These are phyloP conservation scores for Fraxinus cuspidata DNA, from an alignment of 257 asterid species.

Conservation along the genomic window DNA sequence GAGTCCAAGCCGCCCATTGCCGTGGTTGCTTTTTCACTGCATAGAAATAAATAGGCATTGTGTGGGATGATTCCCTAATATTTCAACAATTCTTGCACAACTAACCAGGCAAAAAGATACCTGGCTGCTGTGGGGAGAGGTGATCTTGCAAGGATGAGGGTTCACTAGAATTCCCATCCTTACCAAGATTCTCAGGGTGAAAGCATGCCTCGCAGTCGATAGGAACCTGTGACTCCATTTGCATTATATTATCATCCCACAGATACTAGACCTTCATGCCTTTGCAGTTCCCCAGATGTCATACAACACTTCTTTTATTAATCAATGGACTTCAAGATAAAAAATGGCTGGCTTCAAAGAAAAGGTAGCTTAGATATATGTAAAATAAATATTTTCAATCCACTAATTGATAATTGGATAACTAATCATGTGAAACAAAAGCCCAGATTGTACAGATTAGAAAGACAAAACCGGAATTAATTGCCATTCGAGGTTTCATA, in stretches of 20 bases:
- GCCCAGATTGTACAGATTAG: slow-evolving; percentile 2
- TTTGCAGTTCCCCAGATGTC: slow-evolving; percentile 25
- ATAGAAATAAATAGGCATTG: slow-evolving; percentile 24
- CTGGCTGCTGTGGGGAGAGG: slow-evolving; percentile 52
- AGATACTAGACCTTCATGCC: slow-evolving; percentile 30
- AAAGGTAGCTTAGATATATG: slow-evolving; percentile 4
- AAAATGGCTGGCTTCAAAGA: slow-evolving; percentile 29
- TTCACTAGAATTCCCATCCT: slow-evolving; percentile 52
- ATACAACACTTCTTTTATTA: slow-evolving; percentile 19
- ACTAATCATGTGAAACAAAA: neutral
- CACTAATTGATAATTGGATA: neutral
- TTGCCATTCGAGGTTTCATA: slow-evolving; percentile 18
- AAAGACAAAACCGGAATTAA: slow-evolving; percentile 14
- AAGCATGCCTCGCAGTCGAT: slow-evolving; percentile 46
- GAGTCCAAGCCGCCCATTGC: slow-evolving; percentile 99
- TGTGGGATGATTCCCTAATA: slow-evolving; percentile 17
- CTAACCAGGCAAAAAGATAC: slow-evolving; percentile 36
- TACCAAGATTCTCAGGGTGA: slow-evolving; percentile 45
- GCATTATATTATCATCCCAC: slow-evolving; percentile 35
- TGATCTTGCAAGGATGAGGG: slow-evolving; percentile 51
- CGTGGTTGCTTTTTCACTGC: slow-evolving; percentile 83
- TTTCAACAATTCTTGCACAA: slow-evolving; percentile 13
- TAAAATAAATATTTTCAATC: slow-evolving; percentile 14
- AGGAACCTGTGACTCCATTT: slow-evolving; percentile 68
- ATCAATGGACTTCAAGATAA: neutral